Base-by-base conservation (phyloP, 495 filamentous ascomycete genomes). In the Tuber melanosporum region DNA sequence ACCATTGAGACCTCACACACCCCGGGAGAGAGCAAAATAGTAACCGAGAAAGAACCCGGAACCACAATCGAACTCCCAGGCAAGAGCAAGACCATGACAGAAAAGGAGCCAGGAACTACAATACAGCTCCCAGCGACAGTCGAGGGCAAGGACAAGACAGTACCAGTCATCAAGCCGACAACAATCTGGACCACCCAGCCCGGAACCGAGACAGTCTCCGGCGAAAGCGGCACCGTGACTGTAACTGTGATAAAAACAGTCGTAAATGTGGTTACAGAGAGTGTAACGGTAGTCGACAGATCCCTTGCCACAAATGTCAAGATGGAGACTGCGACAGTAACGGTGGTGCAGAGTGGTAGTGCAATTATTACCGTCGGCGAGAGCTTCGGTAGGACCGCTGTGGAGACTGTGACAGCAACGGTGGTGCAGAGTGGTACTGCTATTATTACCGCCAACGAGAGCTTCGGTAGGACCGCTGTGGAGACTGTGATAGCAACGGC, bases 381-480 rank as follows among this genome's bases (percentile, higher is more conserved):
- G 22, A 75, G 41, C 4, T 72, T 46, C 47, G 7, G 3, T 52
- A 76, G 71, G 32, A 75, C 77, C 69, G 76, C 78, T 71, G 72
- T 76, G 22, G 19, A 32, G 43, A 32, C 74, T 10, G 77, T 7
- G 39, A 46, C 70, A 22, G 69, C 66, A 41, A 78, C 49, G 32
- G 69, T 77, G 39, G 57, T 79, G 20, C 32, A 47, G 15, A 57
- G 62, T 12, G 47, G 52, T 57, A 72, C 44, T 22, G 78, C 71
- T 72, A 72, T 43, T 15, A 49, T 39, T 2, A 77, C 45, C 15
- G 20, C 6, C 17, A 42, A 71, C 15, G 71, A 69, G 22, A 75
- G 41, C 4, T 72, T 46, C 47, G 7, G 3, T 52, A 76, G 71
- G 32, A 75, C 77, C 69, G 76, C 78, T 71, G 72, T 76, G 22